Percentiles rank a stretch among this genome's conserved stretches.
These are phyloP conservation scores for Endocalyx cinctus DNA, from an alignment of 2,329 filamentous ascomycete species.

Conservation along the genomic window DNA sequence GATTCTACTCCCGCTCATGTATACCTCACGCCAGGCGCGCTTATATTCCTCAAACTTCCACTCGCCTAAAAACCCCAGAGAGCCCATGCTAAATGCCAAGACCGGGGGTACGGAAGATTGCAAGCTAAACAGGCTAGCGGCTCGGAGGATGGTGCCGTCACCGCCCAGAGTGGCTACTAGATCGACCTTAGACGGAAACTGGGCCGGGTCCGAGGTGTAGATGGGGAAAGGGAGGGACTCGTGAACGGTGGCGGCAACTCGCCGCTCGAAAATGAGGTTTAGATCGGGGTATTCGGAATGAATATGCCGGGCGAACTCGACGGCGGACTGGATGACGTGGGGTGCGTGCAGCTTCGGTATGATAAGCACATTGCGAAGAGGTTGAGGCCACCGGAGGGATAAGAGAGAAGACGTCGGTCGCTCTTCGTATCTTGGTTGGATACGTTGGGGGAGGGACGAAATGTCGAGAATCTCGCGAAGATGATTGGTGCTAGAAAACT, in stretches of 20 bases:
- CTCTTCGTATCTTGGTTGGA: constrained; percentile 61
- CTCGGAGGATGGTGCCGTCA: constrained; percentile 85
- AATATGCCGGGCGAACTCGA: constrained; percentile 65
- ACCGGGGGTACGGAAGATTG: constrained; percentile 81
- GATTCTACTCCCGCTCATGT: constrained; percentile 66
- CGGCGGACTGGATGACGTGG: constrained; percentile 46
- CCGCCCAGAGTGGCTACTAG: constrained; percentile 86
- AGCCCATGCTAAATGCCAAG: constrained; percentile 94
- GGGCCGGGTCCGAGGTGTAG: constrained; percentile 50
- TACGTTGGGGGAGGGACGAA: constrained; percentile 46
- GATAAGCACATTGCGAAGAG: constrained; percentile 53
- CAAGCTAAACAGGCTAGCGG: constrained; percentile 80
- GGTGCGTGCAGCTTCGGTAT: constrained; percentile 56
- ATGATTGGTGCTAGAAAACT: constrained; percentile 44
- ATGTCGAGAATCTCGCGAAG: constrained; percentile 47
- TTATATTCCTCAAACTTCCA: constrained; percentile 96
- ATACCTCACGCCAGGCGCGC: constrained; percentile 84
- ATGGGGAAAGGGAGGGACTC: constrained; percentile 67
- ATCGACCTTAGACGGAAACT: constrained; percentile 76
- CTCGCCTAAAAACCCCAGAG: constrained; percentile 88
- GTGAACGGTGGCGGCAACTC: constrained; percentile 69
- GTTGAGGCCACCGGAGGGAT: constrained; percentile 49
- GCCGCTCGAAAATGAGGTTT: constrained; percentile 77
- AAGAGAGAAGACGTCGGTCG: constrained; percentile 50
- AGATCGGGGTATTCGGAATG: constrained; percentile 73